Percentiles rank a stretch among this genome's conserved stretches.
phyloP scores from a whole-genome alignment of 2,329 filamentous ascomycete genomes.

The Nemania sp. region DNA sequence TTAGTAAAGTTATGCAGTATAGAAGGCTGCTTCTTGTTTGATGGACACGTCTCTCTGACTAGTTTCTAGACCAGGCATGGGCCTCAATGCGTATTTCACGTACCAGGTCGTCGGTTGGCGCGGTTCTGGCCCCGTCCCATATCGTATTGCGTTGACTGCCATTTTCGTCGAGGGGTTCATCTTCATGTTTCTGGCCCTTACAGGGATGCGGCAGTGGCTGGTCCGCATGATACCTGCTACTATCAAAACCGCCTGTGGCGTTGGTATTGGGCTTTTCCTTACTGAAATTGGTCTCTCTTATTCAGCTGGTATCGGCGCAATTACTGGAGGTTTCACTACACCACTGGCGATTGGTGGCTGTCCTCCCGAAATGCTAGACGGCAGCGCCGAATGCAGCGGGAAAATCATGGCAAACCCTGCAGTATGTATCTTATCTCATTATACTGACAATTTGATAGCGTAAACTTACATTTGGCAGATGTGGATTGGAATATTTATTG shows the following conservation, averaged over 20 bases:
- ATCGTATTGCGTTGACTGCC: conserved; percentile 70
- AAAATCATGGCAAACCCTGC: conserved; percentile 83
- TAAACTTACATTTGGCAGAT: conserved; percentile 60
- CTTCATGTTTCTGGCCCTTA: conserved; percentile 72
- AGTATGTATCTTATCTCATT: conserved; percentile 54
- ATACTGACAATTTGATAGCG: not conserved
- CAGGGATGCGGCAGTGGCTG: conserved; percentile 79
- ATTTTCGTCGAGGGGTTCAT: conserved; percentile 75
- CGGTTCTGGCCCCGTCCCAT: conserved; percentile 67
- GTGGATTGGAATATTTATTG: conserved; percentile 88
- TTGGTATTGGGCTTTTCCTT: conserved; percentile 73
- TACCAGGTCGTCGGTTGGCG: conserved; percentile 74
- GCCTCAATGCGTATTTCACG: conserved; percentile 75
- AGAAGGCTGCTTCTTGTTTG: not conserved
- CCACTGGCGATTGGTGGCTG: conserved; percentile 85
- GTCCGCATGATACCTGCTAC: conserved; percentile 73
- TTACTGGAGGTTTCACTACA: conserved; percentile 77
- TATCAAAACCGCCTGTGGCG: conserved; percentile 74
- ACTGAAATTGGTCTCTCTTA: conserved; percentile 78
- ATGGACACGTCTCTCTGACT: conserved; percentile 21
- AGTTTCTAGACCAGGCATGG: conserved; percentile 70
- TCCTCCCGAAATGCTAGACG: conserved; percentile 64
- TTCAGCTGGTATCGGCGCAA: conserved; percentile 82
- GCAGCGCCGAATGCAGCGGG: conserved; percentile 63
- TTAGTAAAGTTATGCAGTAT: conserved; percentile 56